Conservation (phyloP, 2,329 filamentous ascomycete species). For the Ophidiomyces ophidiicola region DNA sequence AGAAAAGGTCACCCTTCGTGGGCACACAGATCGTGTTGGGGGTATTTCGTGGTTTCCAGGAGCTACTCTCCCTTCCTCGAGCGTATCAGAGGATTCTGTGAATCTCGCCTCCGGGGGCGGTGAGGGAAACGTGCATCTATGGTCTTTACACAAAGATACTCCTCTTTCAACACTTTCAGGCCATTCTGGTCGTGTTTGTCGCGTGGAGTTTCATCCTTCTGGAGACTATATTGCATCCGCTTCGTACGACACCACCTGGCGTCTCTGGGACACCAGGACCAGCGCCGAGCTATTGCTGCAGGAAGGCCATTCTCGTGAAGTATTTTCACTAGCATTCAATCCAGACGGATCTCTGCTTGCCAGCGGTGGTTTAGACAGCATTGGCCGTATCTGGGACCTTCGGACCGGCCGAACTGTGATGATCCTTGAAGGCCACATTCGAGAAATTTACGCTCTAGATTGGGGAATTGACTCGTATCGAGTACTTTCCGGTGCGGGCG, state of each 20-base stretch:
- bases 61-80: slow-evolving; percentile 58
- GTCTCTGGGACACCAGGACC: slow-evolving; percentile 85
- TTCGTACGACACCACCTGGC: slow-evolving; percentile 93
- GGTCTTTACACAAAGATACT: slow-evolving; percentile 77
- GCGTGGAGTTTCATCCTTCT: slow-evolving; percentile 88
- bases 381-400: slow-evolving; percentile 90
- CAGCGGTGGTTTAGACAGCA: slow-evolving; percentile 85
- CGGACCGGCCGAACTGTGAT: slow-evolving; percentile 87
- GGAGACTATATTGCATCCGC: slow-evolving; percentile 83
- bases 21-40: slow-evolving; percentile 79
- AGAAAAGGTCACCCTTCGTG: slow-evolving; percentile 61
- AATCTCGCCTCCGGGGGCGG: slow-evolving; percentile 86
- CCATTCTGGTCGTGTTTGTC: slow-evolving; percentile 75
- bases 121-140: slow-evolving; percentile 76
- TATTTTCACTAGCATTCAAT: slow-evolving; percentile 84
- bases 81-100: slow-evolving; percentile 58
- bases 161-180: slow-evolving; percentile 71
- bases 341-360: slow-evolving; percentile 80
- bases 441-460: slow-evolving; percentile 83
- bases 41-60: slow-evolving; percentile 84
- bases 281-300: slow-evolving; percentile 75
- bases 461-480: slow-evolving; percentile 87
- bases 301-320: slow-evolving; percentile 87
- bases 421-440: slow-evolving; percentile 86
- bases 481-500: slow-evolving; percentile 82